These are phyloP conservation scores for Pichia insulana DNA, from an alignment of 805 yeast species.

Conservation along the genomic window DNA sequence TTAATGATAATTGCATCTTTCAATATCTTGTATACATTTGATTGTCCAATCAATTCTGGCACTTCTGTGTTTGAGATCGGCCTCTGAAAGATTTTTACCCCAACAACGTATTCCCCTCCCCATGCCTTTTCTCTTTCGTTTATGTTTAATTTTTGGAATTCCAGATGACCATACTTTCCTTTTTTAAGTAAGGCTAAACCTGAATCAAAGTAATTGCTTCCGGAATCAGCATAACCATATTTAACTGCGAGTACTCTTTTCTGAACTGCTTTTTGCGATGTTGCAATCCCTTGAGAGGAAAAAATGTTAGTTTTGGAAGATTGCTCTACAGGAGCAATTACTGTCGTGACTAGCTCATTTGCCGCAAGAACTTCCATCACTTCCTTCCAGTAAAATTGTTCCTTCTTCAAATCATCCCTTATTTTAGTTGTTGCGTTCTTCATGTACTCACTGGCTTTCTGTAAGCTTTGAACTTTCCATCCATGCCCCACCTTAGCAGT, in stretches of 20 bases:
- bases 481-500: slow-evolving; percentile 46
- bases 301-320: slow-evolving; percentile 12
- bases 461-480: slow-evolving; percentile 74
- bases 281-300: slow-evolving; percentile 32
- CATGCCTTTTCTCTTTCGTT: slow-evolving; percentile 28
- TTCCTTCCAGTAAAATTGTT: slow-evolving; percentile 60
- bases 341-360: slow-evolving; percentile 60
- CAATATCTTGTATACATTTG: slow-evolving; percentile 6
- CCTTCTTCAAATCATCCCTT: slow-evolving; percentile 46
- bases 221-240: slow-evolving; percentile 88
- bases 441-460: slow-evolving; percentile 44
- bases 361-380: slow-evolving; percentile 33
- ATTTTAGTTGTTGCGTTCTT: slow-evolving; percentile 44
- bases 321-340: slow-evolving; percentile 15
- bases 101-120: slow-evolving; percentile 37
- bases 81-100: slow-evolving; percentile 41
- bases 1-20: background rate
- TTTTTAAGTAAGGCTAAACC: slow-evolving; percentile 70
- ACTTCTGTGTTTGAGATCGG: slow-evolving; percentile 9
- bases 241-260: slow-evolving; percentile 46
- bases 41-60: slow-evolving; percentile 9
- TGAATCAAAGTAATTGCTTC: slow-evolving; percentile 62
- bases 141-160: slow-evolving; percentile 28
- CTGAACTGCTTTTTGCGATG: background rate
- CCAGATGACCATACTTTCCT: slow-evolving; percentile 33